Conservation (phyloP, 1,284 basidiomycete species). For the Serendipita sp. region DNA sequence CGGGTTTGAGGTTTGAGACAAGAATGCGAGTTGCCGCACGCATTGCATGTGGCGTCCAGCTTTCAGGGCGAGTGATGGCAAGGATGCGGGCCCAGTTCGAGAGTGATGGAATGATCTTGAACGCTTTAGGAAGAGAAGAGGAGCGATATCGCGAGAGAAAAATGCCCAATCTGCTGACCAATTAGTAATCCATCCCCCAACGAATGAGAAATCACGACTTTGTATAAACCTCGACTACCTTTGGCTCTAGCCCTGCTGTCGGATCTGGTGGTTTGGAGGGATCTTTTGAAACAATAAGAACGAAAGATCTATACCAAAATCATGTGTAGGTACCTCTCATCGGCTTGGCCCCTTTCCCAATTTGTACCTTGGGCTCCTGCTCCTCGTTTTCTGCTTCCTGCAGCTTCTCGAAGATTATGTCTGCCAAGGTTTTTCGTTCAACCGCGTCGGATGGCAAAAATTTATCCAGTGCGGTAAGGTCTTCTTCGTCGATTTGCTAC, state of each 20-base stretch:
- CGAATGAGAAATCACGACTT: slow-evolving; percentile 45
- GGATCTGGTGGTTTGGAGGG: slow-evolving; percentile 60
- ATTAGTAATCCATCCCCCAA: slow-evolving; percentile 4
- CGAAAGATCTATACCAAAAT: not conserved
- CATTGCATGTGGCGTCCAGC: slow-evolving; percentile 93
- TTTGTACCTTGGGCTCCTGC: slow-evolving; percentile 32
- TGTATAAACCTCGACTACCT: slow-evolving; percentile 87
- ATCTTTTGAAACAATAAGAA: slow-evolving; percentile 23
- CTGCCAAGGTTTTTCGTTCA: slow-evolving; percentile 77
- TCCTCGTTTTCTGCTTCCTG: slow-evolving; percentile 37
- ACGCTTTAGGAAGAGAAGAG: slow-evolving; percentile 88
- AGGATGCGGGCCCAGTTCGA: slow-evolving; percentile 94
- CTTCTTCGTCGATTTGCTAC: slow-evolving; percentile 80
- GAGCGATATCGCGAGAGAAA: slow-evolving; percentile 88
- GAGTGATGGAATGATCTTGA: slow-evolving; percentile 95
- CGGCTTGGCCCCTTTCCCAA: slow-evolving; percentile 3
- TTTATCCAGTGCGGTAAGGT: slow-evolving; percentile 72
- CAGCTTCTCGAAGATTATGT: slow-evolving; percentile 91
- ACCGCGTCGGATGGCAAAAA: slow-evolving; percentile 58
- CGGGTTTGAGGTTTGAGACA: slow-evolving; percentile 91
- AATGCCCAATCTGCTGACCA: slow-evolving; percentile 56
- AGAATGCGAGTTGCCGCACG: slow-evolving; percentile 91
- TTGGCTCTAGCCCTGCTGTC: slow-evolving; percentile 88
- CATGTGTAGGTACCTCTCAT: not conserved
- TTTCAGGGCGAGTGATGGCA: slow-evolving; percentile 81